Base-by-base conservation (phyloP, 176 grass and related monocot genomes). In the Cymbopogon citratus region DNA sequence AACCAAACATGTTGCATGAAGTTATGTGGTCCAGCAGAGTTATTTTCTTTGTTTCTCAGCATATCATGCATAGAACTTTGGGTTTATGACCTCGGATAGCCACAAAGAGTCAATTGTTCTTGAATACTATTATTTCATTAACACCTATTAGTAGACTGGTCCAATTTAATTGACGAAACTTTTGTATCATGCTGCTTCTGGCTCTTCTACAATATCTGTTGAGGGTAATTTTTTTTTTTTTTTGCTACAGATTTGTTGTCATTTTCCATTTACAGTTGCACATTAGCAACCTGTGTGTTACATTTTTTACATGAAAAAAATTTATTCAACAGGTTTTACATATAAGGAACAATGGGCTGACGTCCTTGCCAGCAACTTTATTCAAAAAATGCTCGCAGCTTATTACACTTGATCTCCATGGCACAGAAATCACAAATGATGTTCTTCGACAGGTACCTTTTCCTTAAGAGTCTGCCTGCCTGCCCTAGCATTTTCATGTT, bases 341-440 rank as follows among this genome's bases (percentile, higher is more conserved):
- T 89, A 49, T 95, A 29, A 90, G 82, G 79, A 98, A 98, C 79
- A 98, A 98, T 66, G 90, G 92, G 65, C 80, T 98, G 41, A 91
- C 73, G 82, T 92, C 86, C 66, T 85, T 95, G 18, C 95, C 95
- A 39, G 61, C 90, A 18, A 85, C 82, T 1, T 84, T 98, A 46
- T 95, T 98, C 79, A 94, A 88, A 48, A 81, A 80, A 33, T 95
- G 95, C 68, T 83, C 41, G 41, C 90, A 87, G 34, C 88, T 98
- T 63, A 89, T 87, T 43, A 94, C 87, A 41, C 90, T 98, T 57
- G 90, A 98, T 89, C 84, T 98, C 34, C 95, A 98, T 88, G 92
- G 95, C 31, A 98, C 95, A 48, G 92, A 91, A 89, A 95, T 98
- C 31, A 98, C 95, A 46, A 98, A 89, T 70, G 95, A 95, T 75